Percentiles rank a stretch among this genome's conserved stretches.
Conservation (phyloP, 495 filamentous ascomycete species). For the Trichoderma virens region DNA sequence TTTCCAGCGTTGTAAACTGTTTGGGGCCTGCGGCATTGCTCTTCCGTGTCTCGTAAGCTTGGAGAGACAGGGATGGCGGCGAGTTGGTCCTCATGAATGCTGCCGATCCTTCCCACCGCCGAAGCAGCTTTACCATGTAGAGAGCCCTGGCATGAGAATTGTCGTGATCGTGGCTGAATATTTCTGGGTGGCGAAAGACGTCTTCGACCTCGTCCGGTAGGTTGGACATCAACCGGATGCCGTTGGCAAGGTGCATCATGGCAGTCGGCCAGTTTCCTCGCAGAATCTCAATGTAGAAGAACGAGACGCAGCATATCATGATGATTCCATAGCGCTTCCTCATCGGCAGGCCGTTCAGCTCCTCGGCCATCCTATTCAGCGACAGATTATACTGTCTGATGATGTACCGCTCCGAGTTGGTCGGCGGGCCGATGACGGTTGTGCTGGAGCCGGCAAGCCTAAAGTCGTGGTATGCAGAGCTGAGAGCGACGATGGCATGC, state of each 20-base stretch:
- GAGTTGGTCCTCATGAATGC: neutral
- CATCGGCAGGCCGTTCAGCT: neutral
- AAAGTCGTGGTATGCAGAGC: neutral
- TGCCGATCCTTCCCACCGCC: neutral
- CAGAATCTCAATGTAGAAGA: constrained; percentile 6
- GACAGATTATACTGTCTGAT: constrained; percentile 1
- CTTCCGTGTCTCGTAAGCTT: constrained; percentile 1
- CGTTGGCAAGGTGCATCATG: constrained; percentile 2
- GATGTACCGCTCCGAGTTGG: neutral
- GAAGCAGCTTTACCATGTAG: neutral
- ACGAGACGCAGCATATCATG: constrained; percentile 5
- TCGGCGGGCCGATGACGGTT: neutral
- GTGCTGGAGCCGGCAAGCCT: neutral
- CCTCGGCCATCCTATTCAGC: neutral
- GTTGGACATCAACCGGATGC: constrained; percentile 1
- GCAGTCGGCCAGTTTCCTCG: neutral
- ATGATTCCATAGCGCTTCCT: constrained; percentile 3
- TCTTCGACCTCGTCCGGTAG: neutral
- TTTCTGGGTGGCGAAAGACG: neutral
- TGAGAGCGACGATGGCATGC: constrained; percentile 1
- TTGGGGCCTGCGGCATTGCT: neutral
- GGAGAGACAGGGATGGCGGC: neutral
- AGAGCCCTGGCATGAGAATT: neutral
- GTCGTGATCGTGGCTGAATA: constrained; percentile 3
- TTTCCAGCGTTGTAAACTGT: neutral